A percentile compares a stretch with the other conserved stretches of the same genome.
phyloP scores from a whole-genome alignment of 257 asterid genomes.

The Jacaranda copaia region DNA sequence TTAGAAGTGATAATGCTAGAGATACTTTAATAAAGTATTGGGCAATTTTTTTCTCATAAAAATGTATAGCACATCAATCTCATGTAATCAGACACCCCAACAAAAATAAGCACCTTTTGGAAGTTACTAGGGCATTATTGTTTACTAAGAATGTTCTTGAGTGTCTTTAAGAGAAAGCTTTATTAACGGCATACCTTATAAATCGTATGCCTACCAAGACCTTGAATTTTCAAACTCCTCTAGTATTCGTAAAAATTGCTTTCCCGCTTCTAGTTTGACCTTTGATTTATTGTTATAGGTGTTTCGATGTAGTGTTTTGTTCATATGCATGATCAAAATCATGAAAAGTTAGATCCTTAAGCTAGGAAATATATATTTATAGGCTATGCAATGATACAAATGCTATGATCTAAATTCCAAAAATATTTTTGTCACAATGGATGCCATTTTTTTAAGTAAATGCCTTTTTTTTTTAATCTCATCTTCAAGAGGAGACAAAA shows the following conservation, averaged over 20 bases:
- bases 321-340: background rate
- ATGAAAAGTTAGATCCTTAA: background rate
- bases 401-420: background rate
- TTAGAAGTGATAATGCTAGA: slow-evolving; percentile 11
- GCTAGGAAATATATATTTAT: background rate
- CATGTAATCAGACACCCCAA: background rate
- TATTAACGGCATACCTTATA: background rate
- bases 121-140: slow-evolving; percentile 3
- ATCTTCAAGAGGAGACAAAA: background rate
- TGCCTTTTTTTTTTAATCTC: background rate
- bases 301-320: background rate
- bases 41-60: background rate
- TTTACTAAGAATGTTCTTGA: background rate
- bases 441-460: background rate
- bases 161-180: background rate
- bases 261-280: background rate
- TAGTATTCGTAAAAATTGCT: background rate
- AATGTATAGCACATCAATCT: background rate
- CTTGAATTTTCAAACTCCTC: background rate
- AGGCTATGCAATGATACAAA: background rate
- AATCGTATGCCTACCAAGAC: background rate
- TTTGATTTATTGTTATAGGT: background rate
- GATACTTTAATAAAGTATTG: background rate
- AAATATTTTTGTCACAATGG: background rate
- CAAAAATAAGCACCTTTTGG: background rate